These are phyloP conservation scores for Cenchrus americanus DNA, from an alignment of 176 grass and related monocot species.

Conservation along the genomic window DNA sequence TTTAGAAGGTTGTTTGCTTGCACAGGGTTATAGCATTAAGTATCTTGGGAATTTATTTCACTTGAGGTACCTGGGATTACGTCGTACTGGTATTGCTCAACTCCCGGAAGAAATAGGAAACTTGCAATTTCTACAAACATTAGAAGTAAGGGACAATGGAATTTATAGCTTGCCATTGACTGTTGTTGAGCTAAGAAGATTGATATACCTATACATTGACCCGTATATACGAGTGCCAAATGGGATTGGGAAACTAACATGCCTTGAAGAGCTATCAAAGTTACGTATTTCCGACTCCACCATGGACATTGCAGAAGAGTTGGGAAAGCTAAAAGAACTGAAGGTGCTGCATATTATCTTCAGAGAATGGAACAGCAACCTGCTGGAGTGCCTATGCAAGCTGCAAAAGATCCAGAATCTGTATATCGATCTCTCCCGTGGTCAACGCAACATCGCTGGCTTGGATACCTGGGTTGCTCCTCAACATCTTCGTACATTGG, in stretches of 20 bases:
- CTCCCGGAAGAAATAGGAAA: constrained; percentile 8
- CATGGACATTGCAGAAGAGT: neutral
- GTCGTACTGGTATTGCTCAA: rapidly evolving
- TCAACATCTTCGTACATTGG: neutral
- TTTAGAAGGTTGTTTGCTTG: too few species aligned
- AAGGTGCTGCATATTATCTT: neutral
- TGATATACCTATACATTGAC: neutral
- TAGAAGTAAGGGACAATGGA: neutral
- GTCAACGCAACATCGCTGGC: too few species aligned
- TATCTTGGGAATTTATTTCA: neutral
- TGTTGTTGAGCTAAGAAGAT: neutral
- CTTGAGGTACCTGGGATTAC: neutral
- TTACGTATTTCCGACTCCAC: neutral
- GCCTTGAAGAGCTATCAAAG: neutral
- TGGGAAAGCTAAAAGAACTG: neutral
- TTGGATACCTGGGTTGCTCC: neutral
- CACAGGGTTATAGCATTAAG: neutral
- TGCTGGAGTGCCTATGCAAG: neutral
- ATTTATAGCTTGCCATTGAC: neutral
- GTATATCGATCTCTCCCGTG: neutral
- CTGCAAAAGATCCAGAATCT: neutral
- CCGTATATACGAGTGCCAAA: neutral
- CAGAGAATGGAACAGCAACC: neutral
- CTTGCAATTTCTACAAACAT: neutral
- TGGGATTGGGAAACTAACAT: neutral